These are phyloP conservation scores for Arctium lappa DNA, from an alignment of 129 eudicot species.

Conservation along the genomic window DNA sequence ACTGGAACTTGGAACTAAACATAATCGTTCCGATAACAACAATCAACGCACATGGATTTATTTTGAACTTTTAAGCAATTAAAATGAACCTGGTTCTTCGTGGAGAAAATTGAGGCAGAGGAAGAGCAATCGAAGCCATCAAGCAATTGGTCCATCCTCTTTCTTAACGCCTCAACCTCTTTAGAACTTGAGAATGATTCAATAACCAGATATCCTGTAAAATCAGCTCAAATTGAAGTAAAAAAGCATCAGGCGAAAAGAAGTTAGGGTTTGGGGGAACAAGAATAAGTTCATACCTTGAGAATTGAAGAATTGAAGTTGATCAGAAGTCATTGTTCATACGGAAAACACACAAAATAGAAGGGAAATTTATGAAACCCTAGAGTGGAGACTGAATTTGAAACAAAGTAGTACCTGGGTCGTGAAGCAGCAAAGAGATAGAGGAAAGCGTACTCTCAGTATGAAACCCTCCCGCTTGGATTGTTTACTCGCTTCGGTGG, in stretches of 20 bases:
- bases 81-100: constrained; percentile 69
- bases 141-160: constrained; percentile 66
- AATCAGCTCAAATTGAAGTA: neutral
- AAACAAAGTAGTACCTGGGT: no score
- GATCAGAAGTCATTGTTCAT: neutral
- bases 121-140: constrained; percentile 68
- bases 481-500: no score
- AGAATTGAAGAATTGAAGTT: constrained; percentile 65
- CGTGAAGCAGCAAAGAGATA: no score
- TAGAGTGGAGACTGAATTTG: no score
- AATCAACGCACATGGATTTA: neutral
- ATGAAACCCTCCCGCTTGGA: no score
- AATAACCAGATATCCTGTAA: constrained; percentile 64
- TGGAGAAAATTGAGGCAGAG: constrained; percentile 73
- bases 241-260: neutral
- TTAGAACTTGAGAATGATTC: constrained; percentile 66
- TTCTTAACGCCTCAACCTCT: constrained; percentile 13
- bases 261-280: neutral
- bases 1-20: neutral
- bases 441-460: no score
- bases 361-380: no score
- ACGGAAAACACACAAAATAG: no score
- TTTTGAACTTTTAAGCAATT: neutral
- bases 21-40: no score
- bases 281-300: constrained; percentile 38